Conservation (phyloP, 176 grass and related monocot genomes). For the Avena insularis region DNA sequence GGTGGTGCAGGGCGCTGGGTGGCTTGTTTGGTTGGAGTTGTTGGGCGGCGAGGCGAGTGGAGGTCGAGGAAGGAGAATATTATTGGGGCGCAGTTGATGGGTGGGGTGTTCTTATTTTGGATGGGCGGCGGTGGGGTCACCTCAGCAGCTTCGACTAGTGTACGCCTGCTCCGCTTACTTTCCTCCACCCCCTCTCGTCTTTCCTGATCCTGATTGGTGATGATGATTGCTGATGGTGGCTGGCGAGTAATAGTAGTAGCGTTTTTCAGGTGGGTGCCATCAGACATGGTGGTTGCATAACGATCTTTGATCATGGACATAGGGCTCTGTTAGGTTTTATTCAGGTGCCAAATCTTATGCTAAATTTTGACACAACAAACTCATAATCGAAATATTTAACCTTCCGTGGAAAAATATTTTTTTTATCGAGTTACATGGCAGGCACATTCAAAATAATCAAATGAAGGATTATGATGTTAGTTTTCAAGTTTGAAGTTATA, state of each 20-base stretch:
- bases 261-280: neutral
- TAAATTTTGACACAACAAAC: neutral
- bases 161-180: neutral
- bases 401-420: too few species aligned
- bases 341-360: neutral
- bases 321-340: neutral
- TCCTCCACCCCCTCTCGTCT: neutral
- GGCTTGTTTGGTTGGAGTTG: constrained; percentile 19
- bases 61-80: neutral
- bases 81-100: constrained; percentile 21
- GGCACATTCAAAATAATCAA: neutral
- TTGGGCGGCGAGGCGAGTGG: neutral
- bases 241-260: neutral
- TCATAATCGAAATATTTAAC: neutral
- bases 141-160: neutral
- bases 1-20: constrained; percentile 2
- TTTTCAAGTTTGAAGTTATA: neutral
- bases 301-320: neutral
- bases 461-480: neutral
- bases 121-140: neutral
- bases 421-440: neutral
- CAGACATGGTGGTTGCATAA: neutral
- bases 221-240: neutral
- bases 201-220: neutral
- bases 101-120: constrained; percentile 17